These are phyloP conservation scores for Solanum dulcamara DNA, from an alignment of 257 asterid species.

Conservation along the genomic window DNA sequence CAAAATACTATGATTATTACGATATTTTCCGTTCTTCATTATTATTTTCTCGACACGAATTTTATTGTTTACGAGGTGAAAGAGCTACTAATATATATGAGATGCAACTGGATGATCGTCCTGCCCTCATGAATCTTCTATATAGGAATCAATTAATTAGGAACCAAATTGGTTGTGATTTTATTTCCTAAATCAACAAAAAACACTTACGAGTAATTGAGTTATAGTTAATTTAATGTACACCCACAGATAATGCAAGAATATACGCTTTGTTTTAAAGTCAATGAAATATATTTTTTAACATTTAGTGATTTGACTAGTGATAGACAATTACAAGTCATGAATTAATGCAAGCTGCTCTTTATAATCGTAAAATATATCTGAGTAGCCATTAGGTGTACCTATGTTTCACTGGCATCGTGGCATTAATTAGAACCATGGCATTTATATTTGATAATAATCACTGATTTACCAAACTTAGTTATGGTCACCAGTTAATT, in stretches of 20 bases:
- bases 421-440: background rate
- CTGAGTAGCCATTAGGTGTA: background rate
- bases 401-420: background rate
- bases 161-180: background rate
- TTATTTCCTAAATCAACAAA: background rate
- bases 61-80: too few relatives aligned
- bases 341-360: background rate
- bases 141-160: too few relatives aligned
- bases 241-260: background rate
- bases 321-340: background rate
- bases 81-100: too few relatives aligned
- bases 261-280: background rate
- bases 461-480: background rate
- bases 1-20: too few relatives aligned
- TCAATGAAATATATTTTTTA: background rate
- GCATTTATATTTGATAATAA: background rate
- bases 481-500: background rate
- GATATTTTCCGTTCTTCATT: too few relatives aligned
- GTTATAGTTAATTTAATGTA: background rate
- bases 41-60: too few relatives aligned
- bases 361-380: background rate
- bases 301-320: background rate
- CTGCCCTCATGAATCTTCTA: too few relatives aligned
- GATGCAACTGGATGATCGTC: too few relatives aligned
- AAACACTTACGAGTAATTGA: background rate